Base-by-base conservation (phyloP, 257 asterid species). In the Rhazya stricta region DNA sequence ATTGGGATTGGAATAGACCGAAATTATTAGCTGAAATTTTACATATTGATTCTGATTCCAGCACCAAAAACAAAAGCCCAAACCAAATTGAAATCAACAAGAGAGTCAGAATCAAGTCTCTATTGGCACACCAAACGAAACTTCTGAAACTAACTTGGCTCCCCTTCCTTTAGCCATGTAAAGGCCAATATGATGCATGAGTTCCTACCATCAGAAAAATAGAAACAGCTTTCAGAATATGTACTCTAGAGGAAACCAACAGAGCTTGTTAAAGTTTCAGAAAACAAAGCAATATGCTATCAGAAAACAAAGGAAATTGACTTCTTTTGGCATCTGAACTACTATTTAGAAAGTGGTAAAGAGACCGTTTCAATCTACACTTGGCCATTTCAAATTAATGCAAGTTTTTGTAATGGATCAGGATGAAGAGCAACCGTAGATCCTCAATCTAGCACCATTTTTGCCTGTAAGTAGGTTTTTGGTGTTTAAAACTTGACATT, bases 111-210 rank as follows among this genome's bases (percentile, higher is more conserved):
- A 69, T 69, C 39, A 66, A 46, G 60, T 54, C 78, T 74, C 67
- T 81, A 66, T 70, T 25, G 75, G 76, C 54, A 51, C 32, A 36
- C 5, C 85, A 45, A 91, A 84, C 1, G 84, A 82, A 76, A 92
- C 87, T 77, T 84, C 83, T 42, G 94, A 90, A 73, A 85, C 96
- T 75, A 91, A 78, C 87, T 82, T 89, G 75, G 98, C 98, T 77
- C 98, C 98, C 83, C 98, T 85, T 86, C 92, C 80, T 84, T 88
- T 88, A 75, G 96, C 93, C 66, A 91, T 87, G 88, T 89, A 87
- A 71, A 93, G 93, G 77, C 98, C 98, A 21, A 91, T 63, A 74
- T 87, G 97, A 85, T 93, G 98, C 97, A 89, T 91, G 70, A 88
- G 67, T 34, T 87, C 97, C 98, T 91, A 74, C 61, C 45, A 58